phyloP scores from a whole-genome alignment of 202 grass and related monocot species.

The Bolboschoenoplectus hybrid region DNA sequence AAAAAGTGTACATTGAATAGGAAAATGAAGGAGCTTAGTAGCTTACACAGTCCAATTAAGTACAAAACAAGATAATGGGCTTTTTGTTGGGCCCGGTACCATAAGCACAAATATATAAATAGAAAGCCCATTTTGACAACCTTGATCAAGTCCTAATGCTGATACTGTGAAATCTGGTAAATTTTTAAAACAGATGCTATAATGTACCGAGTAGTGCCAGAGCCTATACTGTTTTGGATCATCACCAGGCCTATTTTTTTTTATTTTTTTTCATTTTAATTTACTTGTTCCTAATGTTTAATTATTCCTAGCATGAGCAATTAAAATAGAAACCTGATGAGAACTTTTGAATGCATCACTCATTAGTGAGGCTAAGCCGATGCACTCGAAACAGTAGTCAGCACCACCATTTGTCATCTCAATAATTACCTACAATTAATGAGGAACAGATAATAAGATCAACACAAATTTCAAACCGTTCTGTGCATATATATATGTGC shows the following conservation, averaged over 20 bases:
- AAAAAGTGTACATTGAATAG: background rate
- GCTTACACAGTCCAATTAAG: conserved; percentile 3
- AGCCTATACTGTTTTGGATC: background rate
- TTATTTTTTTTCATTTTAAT: no score
- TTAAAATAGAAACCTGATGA: conserved; percentile 44
- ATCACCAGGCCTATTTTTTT: background rate
- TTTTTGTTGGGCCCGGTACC: background rate
- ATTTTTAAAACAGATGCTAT: background rate
- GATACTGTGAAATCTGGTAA: background rate
- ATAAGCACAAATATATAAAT: background rate
- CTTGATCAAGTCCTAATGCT: background rate
- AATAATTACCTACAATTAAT: conserved; percentile 39
- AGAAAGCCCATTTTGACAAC: background rate
- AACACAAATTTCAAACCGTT: background rate
- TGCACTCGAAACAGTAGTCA: conserved; percentile 81
- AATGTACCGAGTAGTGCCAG: background rate
- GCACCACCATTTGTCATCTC: conserved; percentile 73
- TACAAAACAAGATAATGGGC: background rate
- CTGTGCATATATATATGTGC: no score
- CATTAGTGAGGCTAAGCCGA: conserved; percentile 75
- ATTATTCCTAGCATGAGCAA: background rate
- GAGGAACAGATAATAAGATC: background rate
- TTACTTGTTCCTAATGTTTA: background rate
- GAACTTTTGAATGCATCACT: conserved; percentile 64
- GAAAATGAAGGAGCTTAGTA: background rate